Conservation (phyloP, 495 filamentous ascomycete species). For the Annulohypoxylon moriforme region DNA sequence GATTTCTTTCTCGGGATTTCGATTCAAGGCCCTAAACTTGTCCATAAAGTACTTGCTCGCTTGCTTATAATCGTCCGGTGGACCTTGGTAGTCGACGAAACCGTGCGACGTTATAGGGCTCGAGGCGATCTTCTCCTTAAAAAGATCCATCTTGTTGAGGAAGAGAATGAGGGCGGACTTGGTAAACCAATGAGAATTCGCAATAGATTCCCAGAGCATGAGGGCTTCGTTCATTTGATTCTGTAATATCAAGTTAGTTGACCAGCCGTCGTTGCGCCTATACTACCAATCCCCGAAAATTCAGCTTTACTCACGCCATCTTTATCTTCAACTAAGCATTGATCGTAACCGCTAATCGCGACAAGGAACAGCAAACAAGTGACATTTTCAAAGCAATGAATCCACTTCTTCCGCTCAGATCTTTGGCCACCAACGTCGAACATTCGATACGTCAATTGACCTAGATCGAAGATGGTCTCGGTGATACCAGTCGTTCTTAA, state of each 20-base stretch:
- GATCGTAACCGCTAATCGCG: slow-evolving; percentile 96
- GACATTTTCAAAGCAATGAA: slow-evolving; percentile 98
- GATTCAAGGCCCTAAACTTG: slow-evolving; percentile 87
- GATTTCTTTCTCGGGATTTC: slow-evolving; percentile 86
- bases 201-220: slow-evolving; percentile 97
- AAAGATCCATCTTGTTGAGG: slow-evolving; percentile 99
- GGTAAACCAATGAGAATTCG: slow-evolving; percentile 97
- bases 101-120: slow-evolving; percentile 86
- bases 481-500: slow-evolving; percentile 96
- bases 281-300: background rate
- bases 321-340: slow-evolving; percentile 96
- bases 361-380: slow-evolving; percentile 94
- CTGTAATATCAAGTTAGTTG: slow-evolving; percentile 59
- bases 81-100: slow-evolving; percentile 87
- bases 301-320: slow-evolving; percentile 79
- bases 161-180: slow-evolving; percentile 96
- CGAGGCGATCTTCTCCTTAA: slow-evolving; percentile 84
- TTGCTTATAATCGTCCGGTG: slow-evolving; percentile 63
- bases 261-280: background rate
- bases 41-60: slow-evolving; percentile 89
- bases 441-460: slow-evolving; percentile 96
- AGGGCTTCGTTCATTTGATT: slow-evolving; percentile 99
- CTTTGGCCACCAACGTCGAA: slow-evolving; percentile 98
- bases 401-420: slow-evolving; percentile 99
- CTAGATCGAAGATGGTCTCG: slow-evolving; percentile 94